A percentile compares a stretch with the other conserved stretches of the same genome.
Evolutionary conservation across 176 grass and related monocot genomes (phyloP).

Genomic region (Musa beccarii): DNA sequence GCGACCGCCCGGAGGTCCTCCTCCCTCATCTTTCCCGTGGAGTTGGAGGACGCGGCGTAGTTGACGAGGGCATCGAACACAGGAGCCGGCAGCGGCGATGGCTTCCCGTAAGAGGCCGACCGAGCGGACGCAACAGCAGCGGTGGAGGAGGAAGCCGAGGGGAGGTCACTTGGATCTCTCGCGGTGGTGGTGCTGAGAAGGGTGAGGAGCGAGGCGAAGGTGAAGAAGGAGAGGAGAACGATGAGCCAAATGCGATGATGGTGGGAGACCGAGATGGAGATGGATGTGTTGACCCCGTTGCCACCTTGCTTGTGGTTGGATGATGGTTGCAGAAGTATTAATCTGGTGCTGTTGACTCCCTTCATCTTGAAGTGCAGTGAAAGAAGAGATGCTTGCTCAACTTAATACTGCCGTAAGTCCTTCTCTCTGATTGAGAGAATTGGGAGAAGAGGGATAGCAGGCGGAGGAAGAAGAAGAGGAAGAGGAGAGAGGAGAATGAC

Average conservation of each 20-base stretch:
- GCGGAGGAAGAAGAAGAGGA: background rate
- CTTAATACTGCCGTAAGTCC: background rate
- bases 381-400: background rate
- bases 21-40: constrained; percentile 1
- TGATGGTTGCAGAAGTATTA: background rate
- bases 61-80: constrained; percentile 21
- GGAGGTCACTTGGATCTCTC: background rate
- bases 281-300: background rate
- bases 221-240: constrained; percentile 54
- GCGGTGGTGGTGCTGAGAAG: constrained; percentile 35
- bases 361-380: background rate
- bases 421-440: background rate
- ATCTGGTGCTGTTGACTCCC: background rate
- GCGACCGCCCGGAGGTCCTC: constrained; percentile 14
- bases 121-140: too few relatives aligned
- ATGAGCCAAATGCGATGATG: constrained; percentile 43
- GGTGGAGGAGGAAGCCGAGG: background rate
- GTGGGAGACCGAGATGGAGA: constrained; percentile 25
- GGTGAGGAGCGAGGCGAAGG: constrained; percentile 64
- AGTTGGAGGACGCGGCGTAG: constrained; percentile 20
- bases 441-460: background rate
- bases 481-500: background rate
- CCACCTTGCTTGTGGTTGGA: constrained; percentile 9
- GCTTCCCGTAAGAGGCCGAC: background rate
- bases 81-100: background rate